These are phyloP conservation scores for Euptelea pleiosperma DNA, from an alignment of 164 flowering plant genomes.

Conservation along the genomic window DNA sequence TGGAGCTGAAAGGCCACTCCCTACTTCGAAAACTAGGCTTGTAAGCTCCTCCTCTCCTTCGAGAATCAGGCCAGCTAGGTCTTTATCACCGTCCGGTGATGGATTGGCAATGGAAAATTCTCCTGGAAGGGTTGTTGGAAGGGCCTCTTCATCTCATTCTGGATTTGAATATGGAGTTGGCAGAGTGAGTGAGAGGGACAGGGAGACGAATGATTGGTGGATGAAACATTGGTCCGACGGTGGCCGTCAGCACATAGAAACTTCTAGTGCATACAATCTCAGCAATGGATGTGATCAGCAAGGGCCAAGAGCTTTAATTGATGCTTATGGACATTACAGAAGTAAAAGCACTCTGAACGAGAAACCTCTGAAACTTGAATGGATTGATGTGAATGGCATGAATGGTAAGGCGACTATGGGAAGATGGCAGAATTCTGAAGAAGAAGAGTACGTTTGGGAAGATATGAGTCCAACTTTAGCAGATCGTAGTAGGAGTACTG, in stretches of 20 bases:
- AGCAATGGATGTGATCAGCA: constrained; percentile 45
- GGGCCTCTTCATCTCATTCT: constrained; percentile 46
- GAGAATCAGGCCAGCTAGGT: constrained; percentile 28
- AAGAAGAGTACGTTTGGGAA: constrained; percentile 97
- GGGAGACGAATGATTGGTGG: constrained; percentile 47
- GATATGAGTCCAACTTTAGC: constrained; percentile 84
- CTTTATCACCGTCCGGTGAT: constrained; percentile 35
- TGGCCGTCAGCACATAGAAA: constrained; percentile 27
- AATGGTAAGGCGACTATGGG: constrained; percentile 26
- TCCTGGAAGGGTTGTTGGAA: constrained; percentile 44
- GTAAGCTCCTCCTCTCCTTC: constrained; percentile 39
- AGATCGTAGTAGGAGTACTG: constrained; percentile 39
- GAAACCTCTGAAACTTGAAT: constrained; percentile 38
- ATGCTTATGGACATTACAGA: constrained; percentile 83
- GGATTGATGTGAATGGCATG: constrained; percentile 32
- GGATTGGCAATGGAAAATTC: constrained; percentile 35
- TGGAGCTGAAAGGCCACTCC: constrained; percentile 36
- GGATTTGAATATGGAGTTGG: constrained; percentile 37
- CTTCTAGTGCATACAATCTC: constrained; percentile 27
- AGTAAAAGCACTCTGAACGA: constrained; percentile 31
- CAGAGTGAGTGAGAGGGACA: constrained; percentile 33
- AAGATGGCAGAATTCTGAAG: constrained; percentile 91
- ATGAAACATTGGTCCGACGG: constrained; percentile 37
- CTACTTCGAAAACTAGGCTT: constrained; percentile 31
- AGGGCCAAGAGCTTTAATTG: constrained; percentile 73